Evolutionary conservation across 305 asterid species (phyloP), one percentile per base, ranked within the genome.

Genomic region (Caryopteris hybrid): DNA sequence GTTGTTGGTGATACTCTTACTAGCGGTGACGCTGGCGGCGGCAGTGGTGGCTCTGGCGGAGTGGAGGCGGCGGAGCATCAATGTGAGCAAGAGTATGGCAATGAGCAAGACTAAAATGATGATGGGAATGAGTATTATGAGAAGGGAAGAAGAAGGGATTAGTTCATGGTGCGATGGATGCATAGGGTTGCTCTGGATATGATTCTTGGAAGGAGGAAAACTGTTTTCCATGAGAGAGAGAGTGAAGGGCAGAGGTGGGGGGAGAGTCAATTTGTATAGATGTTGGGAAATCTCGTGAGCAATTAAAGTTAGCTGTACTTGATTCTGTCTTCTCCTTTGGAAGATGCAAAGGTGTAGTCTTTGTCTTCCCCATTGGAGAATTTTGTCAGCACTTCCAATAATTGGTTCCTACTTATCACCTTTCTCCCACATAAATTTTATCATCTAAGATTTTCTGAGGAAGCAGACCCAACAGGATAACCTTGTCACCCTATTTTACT

Each of bases 11-110:
- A 76, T 53, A 17, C 70, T 69, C 50, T 71, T 80, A n/a, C 56
- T 68, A 0, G 54, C 14, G 48, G 69, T 52, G 4, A 9, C 21
- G 42, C 42, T 11, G 18, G 56, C 13, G 27, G 58, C 27, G 2
- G 58, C 27, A 1, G 45, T 22, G 20, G 10, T 63, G 34, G 52
- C 53, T 33, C 74, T 77, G 1, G 82, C 48, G 20, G 74, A 61
- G 45, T 70, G 81, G 20, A 86, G 67, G 54, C 90, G 83, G 12
- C 88, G 79, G 65, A 90, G 97, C 91, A 87, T 73, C 13, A 78
- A 31, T 0, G 76, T 58, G 21, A 90, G 69, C 8, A 88, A 57
- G 25, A 80, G 46, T 43, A 90, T 86, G 6, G 88, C 86, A 23
- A 88, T 47, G 53, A 90, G 80, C 42, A 88, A 63, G 66, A 88